Conservation (phyloP, 371 early-diverging fungal genomes). For the Syncephalastrum monosporum region DNA sequence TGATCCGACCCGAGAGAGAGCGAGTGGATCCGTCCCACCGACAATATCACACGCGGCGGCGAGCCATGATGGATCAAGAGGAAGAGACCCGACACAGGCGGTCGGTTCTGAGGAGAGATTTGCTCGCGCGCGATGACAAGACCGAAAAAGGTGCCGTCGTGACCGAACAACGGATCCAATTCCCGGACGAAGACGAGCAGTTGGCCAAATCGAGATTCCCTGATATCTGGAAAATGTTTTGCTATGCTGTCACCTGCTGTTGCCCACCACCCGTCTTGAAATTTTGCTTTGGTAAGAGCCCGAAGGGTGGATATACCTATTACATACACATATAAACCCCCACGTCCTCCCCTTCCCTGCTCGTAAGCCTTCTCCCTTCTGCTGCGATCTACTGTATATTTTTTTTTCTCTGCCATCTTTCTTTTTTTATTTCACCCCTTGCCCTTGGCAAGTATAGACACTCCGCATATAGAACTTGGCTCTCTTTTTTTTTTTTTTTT, state of each 20-base stretch:
- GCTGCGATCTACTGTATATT: not conserved
- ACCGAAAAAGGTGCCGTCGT: not conserved
- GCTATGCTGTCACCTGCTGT: slow-evolving; percentile 56
- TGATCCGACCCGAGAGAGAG: slow-evolving; percentile 62
- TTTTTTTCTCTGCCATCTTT: slow-evolving; percentile 1
- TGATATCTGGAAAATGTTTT: slow-evolving; percentile 41
- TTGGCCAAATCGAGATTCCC: slow-evolving; percentile 1
- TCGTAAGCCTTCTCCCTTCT: slow-evolving; percentile 3
- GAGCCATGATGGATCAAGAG: slow-evolving; percentile 18
- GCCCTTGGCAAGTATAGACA: no score
- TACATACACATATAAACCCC: slow-evolving; percentile 1
- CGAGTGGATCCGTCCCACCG: slow-evolving; percentile 47
- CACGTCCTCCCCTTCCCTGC: not conserved
- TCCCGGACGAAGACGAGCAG: no score
- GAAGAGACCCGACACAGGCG: slow-evolving; percentile 1
- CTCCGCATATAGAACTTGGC: no score
- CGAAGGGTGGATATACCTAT: not conserved
- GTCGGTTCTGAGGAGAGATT: slow-evolving; percentile 16
- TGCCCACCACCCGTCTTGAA: slow-evolving; percentile 47
- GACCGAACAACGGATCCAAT: no score
- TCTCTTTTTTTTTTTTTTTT: not conserved
- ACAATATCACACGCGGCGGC: slow-evolving; percentile 39
- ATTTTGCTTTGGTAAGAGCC: slow-evolving; percentile 34
- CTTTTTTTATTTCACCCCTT: slow-evolving; percentile 14
- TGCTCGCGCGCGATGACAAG: slow-evolving; percentile 17